Conservation (phyloP, 2,329 filamentous ascomycete genomes). For the Podosphaera xanthii region DNA sequence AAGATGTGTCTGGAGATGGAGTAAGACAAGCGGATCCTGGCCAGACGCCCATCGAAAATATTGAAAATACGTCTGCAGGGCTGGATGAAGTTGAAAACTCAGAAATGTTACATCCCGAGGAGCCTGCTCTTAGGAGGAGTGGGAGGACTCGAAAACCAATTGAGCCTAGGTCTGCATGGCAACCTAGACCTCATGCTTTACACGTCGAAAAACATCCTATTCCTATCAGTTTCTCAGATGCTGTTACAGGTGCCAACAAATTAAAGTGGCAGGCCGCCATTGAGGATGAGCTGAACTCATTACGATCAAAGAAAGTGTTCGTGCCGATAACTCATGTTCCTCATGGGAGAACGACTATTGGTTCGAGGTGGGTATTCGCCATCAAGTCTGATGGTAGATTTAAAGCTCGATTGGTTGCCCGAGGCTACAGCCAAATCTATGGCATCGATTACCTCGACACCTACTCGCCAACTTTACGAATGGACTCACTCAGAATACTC, state of each 20-base stretch:
- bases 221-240: background rate
- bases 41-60: background rate
- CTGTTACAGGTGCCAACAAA: background rate
- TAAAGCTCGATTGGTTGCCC: too few relatives aligned
- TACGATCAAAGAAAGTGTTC: too few relatives aligned
- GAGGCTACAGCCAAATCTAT: too few relatives aligned
- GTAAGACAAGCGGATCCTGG: background rate
- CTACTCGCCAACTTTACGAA: background rate
- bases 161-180: background rate
- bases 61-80: background rate
- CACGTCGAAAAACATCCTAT: background rate
- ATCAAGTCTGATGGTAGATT: too few relatives aligned
- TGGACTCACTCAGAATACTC: background rate
- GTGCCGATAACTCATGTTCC: too few relatives aligned
- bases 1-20: background rate
- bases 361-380: too few relatives aligned
- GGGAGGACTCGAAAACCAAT: too few relatives aligned
- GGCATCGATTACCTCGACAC: too few relatives aligned
- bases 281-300: too few relatives aligned
- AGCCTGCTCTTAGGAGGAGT: background rate
- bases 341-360: too few relatives aligned
- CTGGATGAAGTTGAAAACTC: too few relatives aligned
- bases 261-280: background rate
- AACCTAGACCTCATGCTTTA: background rate
- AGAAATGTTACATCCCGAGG: background rate